Evolutionary conservation across 805 yeast genomes (phyloP), one percentile per base, ranked within the genome.

Genomic region (Zygosaccharomyces bisporus): DNA sequence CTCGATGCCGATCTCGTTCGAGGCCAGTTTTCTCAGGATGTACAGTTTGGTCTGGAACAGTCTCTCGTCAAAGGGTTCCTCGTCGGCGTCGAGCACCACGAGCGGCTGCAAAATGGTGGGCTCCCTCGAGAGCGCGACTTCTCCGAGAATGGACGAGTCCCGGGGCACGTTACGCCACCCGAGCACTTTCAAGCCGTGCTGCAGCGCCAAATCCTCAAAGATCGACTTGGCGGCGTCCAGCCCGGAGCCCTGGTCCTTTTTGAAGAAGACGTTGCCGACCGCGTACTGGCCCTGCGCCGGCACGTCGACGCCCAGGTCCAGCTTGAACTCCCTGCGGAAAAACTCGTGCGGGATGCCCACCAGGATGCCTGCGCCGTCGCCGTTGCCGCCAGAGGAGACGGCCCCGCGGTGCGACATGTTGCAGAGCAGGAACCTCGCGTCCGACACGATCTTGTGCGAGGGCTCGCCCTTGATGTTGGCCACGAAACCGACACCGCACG

Each of bases 391-490:
- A 1, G 88, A 75, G 47, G 96, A 95, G 49, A 90, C 96, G 32
- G 98, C 98, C 63, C 99, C 99, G 71, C 99, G 81, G 68, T 91
- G 99, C 50, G 97, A 86, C 99, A 91, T 93, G 71, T 93, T 91
- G 72, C 98, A 90, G 44, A 91, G 79, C 58, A 91, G 72, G 62
- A 78, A 80, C 55, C 80, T 74, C 33, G 96, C 96, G 70, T 93
- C 98, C 33, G 95, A 81, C 48, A 91, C 89, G 56, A 91, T 88
- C 63, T 90, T 89, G 72, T 93, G 99, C 43, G 95, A 83, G 20
- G 81, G 77, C 23, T 74, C 63, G 45, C 97, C 97, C 67, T 89
- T 87, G 70, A 90, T 84, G 71, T 91, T 87, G 66, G 97, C 87
- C 37, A 95, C 87, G 68, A 91, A 91, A 51, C 99, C 99, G 40